phyloP scores from a whole-genome alignment of 208 protist genomes.

The Angomonas desouzai region DNA sequence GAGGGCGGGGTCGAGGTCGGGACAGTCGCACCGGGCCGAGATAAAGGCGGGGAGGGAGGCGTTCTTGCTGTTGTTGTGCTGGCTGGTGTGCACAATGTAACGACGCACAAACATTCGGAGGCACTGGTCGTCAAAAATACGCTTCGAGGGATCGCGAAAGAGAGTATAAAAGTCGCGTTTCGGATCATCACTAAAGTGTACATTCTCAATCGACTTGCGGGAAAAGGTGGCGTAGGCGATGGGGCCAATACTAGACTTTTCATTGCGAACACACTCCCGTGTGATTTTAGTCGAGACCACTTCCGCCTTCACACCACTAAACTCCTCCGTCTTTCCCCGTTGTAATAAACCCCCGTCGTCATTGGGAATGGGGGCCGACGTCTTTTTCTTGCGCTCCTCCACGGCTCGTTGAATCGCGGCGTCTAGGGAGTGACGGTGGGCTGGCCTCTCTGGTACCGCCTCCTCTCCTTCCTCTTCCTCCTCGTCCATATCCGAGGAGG shows the following conservation, averaged over 20 bases:
- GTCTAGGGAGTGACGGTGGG: not conserved
- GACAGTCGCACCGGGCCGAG: slow-evolving; percentile 48
- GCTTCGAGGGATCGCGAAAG: slow-evolving; percentile 45
- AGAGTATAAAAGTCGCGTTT: slow-evolving; percentile 52
- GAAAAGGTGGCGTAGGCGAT: slow-evolving; percentile 78
- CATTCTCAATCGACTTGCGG: slow-evolving; percentile 60
- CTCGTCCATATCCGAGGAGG: slow-evolving; percentile 17
- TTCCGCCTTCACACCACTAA: slow-evolving; percentile 3
- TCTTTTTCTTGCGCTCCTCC: not conserved
- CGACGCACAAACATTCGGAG: slow-evolving; percentile 81
- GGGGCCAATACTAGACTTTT: slow-evolving; percentile 41
- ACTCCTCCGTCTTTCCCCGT: slow-evolving; percentile 4
- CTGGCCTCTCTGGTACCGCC: not conserved
- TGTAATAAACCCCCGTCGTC: not conserved
- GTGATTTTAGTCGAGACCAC: not conserved
- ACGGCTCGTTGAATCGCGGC: not conserved
- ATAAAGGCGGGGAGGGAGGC: slow-evolving; percentile 67
- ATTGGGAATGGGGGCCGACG: not conserved
- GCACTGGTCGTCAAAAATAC: slow-evolving; percentile 74
- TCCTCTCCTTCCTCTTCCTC: not conserved
- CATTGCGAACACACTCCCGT: slow-evolving; percentile 12
- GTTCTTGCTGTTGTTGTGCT: slow-evolving; percentile 63
- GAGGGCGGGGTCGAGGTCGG: slow-evolving; percentile 48
- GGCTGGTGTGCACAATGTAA: slow-evolving; percentile 73
- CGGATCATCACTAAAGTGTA: slow-evolving; percentile 64